Evolutionary conservation across 2,329 filamentous ascomycete genomes (phyloP).

Genomic region (Coniosporium tulheliwenetii): DNA sequence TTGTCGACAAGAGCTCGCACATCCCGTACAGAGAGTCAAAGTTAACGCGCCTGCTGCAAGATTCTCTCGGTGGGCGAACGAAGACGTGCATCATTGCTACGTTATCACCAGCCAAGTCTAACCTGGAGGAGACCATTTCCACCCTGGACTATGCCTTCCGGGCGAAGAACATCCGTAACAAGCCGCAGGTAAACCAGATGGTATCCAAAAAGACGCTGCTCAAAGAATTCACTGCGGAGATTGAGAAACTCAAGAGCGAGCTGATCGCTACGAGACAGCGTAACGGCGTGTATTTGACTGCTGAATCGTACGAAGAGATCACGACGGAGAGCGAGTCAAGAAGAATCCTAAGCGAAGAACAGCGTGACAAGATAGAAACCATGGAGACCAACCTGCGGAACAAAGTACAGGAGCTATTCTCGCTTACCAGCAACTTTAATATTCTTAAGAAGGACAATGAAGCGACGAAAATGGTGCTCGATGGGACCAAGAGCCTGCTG

Average conservation of each 20-base stretch:
- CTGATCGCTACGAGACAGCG: slow-evolving; percentile 83
- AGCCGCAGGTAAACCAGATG: slow-evolving; percentile 84
- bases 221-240: slow-evolving; percentile 78
- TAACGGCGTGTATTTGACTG: slow-evolving; percentile 87
- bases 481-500: slow-evolving; percentile 65
- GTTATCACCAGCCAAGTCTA: slow-evolving; percentile 84
- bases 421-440: slow-evolving; percentile 74
- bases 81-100: slow-evolving; percentile 99
- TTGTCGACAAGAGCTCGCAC: slow-evolving; percentile 78
- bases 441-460: slow-evolving; percentile 83
- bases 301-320: slow-evolving; percentile 80
- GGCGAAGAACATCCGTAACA: slow-evolving; percentile 97
- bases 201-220: slow-evolving; percentile 88
- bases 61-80: slow-evolving; percentile 85
- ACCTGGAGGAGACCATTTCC: slow-evolving; percentile 94
- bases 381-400: slow-evolving; percentile 82
- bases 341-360: slow-evolving; percentile 81
- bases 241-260: slow-evolving; percentile 88
- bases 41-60: slow-evolving; percentile 83
- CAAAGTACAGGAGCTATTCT: slow-evolving; percentile 85
- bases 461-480: slow-evolving; percentile 51
- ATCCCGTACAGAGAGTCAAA: slow-evolving; percentile 95
- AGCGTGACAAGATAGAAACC: slow-evolving; percentile 79
- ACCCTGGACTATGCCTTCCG: slow-evolving; percentile 96
- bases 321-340: slow-evolving; percentile 84